Base-by-base conservation (phyloP, 1,284 basidiomycete species). In the Pyrrhoderma lamaoense region DNA sequence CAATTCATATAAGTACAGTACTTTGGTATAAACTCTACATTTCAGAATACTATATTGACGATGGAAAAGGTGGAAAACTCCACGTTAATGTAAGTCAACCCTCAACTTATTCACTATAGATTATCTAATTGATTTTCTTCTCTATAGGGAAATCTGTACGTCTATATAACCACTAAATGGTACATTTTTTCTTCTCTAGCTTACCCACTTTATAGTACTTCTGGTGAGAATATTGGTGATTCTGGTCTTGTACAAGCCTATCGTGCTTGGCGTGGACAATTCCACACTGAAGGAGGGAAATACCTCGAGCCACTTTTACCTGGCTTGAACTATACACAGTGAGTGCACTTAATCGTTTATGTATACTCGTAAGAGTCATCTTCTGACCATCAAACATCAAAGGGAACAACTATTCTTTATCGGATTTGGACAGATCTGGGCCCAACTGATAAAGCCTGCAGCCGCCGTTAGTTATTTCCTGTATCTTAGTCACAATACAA, bases 211-310 rank as follows among this genome's bases (percentile, higher is more conserved):
- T 52, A 23, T 53, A 83, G 84, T 51, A 93, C 89, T 1, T 89
- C 89, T 16, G 89, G 89, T 11, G 92, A 93, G 68, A 92, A 93
- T 62, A 92, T 94, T 56, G 92, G 86, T 27, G 92, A 95, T 63
- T 82, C 80, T 2, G 91, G 89, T 31, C 73, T 94, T 35, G 83
- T 92, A 34, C 89, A 92, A 64, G 80, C 89, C 0, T 90, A 82
- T 65, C 78, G 85, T n/a, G 91, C 92, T 22, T 95, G 92, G 92
- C 82, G 87, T 64, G 71, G 73, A 8, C 81, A 89, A 54, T 82
- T 76, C 59, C 65, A 76, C 44, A 65, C 69, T 3, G 79, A 79
- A 0, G 66, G 72, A 47, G 64, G 73, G 47, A 73, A 69, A n/a
- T 8, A 8, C 5, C 71, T 72, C 47, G 84, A 90, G 64, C 83